Evolutionary conservation across 352 stramenopile species (phyloP), one percentile per base, ranked within the genome.

Genomic region (Hyaloperonospora arabidopsidis): DNA sequence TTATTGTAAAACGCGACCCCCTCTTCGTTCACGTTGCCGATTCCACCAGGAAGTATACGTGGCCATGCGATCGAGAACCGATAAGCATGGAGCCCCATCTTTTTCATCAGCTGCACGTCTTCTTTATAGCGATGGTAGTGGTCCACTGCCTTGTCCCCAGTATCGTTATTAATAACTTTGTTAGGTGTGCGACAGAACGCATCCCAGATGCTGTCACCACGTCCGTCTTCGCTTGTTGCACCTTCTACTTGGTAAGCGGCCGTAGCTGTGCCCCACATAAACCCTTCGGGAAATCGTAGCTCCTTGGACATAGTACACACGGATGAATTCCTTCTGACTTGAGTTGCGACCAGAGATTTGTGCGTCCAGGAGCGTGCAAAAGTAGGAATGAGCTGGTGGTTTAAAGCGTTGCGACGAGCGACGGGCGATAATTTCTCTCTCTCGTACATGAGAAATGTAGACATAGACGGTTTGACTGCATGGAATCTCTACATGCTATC

Each of bases 161-260:
- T 95, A 48, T 96, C 79, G 8, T 71, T 67, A 55, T 95, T 72
- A 41, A 76, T 46, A 0, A 87, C 57, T 44, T 87, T 89, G 34
- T 67, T 70, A 0, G 74, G 69, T 43, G 80, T 70, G 45, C 74
- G 55, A 36, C 71, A 83, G 67, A 90, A 97, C 15, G 72, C 82
- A 72, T 98, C 93, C 93, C 93, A 98, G 59, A 97, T 97, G 56
- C 66, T 63, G 54, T 74, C 54, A 23, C 82, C 83, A 15, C 87
- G 74, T n/a, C 89, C 89, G 45, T 79, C 90, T 68, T 91, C 77
- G 38, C 90, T 64, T n/a, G 68, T 52, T 0, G 74, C 90, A 17
- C 91, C 92, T 69, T 98, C 93, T 29, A 97, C 87, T 77, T 98
- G 91, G 74, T 97, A 97, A 38, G 82, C 72, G 7, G 89, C 89